phyloP scores from a whole-genome alignment of 371 early-diverging fungal species.

The Mortierella sp. region DNA sequence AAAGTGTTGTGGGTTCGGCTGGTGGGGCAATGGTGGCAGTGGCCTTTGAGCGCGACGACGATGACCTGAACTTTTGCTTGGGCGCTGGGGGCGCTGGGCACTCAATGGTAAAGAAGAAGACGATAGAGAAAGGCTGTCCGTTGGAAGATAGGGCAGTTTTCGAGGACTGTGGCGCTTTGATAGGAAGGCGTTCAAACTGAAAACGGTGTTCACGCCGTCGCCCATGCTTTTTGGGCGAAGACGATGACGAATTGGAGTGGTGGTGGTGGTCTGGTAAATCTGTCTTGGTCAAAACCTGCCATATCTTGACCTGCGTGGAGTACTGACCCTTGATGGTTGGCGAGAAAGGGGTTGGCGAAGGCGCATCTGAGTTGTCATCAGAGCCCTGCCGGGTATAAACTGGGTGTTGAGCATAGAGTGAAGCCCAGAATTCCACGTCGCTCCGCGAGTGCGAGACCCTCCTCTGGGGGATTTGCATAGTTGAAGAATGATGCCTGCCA shows the following conservation, averaged over 20 bases:
- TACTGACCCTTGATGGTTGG: not conserved
- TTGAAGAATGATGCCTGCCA: no score
- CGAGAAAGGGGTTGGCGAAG: not conserved
- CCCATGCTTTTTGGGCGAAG: not conserved
- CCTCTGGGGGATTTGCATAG: no score
- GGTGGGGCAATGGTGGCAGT: no score
- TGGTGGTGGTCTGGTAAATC: not conserved
- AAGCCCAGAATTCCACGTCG: constrained; percentile 33
- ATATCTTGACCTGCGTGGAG: constrained; percentile 28
- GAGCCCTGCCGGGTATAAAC: constrained; percentile 32
- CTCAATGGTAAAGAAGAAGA: constrained; percentile 48
- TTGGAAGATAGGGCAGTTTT: constrained; percentile 18
- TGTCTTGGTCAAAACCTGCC: constrained; percentile 43
- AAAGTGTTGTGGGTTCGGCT: constrained; percentile 31
- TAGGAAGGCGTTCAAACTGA: constrained; percentile 43
- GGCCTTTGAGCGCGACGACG: no score
- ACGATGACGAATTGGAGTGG: not conserved
- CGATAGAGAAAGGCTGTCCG: constrained; percentile 35
- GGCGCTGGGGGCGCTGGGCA: no score
- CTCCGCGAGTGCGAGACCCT: constrained; percentile 21
- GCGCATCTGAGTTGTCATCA: not conserved
- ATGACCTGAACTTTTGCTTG: no score
- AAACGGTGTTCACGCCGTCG: not conserved
- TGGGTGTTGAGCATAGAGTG: constrained; percentile 28
- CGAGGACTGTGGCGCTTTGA: constrained; percentile 30